Base-by-base conservation (phyloP, 768 basidiomycete genomes). In the Boletus sp. region DNA sequence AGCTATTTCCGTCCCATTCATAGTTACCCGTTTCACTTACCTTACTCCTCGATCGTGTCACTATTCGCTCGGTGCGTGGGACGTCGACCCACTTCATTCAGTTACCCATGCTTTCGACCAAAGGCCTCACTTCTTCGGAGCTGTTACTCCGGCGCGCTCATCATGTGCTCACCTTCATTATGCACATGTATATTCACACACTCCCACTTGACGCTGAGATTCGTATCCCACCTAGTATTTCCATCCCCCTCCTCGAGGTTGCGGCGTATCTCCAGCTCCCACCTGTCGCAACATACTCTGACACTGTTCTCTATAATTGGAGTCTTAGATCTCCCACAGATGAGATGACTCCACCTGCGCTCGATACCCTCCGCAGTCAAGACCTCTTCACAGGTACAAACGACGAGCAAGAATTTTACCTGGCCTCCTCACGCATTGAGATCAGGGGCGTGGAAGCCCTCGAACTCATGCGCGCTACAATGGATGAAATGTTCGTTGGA, bases 301-400 rank as follows among this genome's bases (percentile, higher is more conserved):
- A 96, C 69, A 88, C 87, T 30, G 94, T 97, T 8, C 80, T 97
- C 29, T 97, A 94, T 74, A 96, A 96, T 69, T 91, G 89, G 87
- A 62, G 32, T 64, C 78, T 62, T 61, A 76, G 41, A 40, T 45
- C 36, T 67, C 73, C 60, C 74, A 45, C 46, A 7, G 47, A 68
- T 2, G 56, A 58, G 33, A 61, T 63, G 57, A 69, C 73, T 56
- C 62, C 67, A 12, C 77, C 79, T 1, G 75, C 73, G 32, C 71
- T 82, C 6, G 73, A 84, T 52, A 86, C 92, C 65, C 76, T 94
- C 50, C 80, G 80, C 44, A 82, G 80, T 56, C 77, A 78, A 57
- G 86, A 86, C 1, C 75, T 83, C 42, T 96, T 97, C 76, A 94
- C 95, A 1, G 80, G 82, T 20, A 88, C 88, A 5, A 71, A 71